Conservation (phyloP, 306 rosid genomes). For the Sesbania bispinosa region DNA sequence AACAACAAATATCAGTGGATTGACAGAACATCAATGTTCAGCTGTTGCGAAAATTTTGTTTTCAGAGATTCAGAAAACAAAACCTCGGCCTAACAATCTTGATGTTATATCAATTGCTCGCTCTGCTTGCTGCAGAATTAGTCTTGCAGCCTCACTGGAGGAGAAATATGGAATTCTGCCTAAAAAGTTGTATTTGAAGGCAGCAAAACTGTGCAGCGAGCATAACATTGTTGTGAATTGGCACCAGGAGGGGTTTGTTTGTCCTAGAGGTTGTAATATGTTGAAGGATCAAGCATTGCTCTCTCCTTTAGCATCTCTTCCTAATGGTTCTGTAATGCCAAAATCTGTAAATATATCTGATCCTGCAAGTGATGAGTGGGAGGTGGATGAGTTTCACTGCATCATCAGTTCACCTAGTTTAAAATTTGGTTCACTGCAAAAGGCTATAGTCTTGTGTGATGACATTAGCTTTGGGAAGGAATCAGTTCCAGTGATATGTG, state of each 20-base stretch:
- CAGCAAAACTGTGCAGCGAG: conserved; percentile 92
- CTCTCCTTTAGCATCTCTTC: conserved; percentile 58
- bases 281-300: conserved; percentile 47
- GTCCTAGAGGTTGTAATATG: conserved; percentile 69
- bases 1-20: conserved; percentile 47
- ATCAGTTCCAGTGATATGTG: conserved; percentile 70
- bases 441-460: conserved; percentile 57
- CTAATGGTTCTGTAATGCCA: conserved; percentile 34
- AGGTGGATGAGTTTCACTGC: conserved; percentile 75
- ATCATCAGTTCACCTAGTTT: conserved; percentile 51
- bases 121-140: conserved; percentile 77
- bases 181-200: conserved; percentile 74
- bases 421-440: conserved; percentile 45
- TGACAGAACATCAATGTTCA: conserved; percentile 71
- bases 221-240: conserved; percentile 53
- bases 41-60: conserved; percentile 79
- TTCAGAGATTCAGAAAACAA: conserved; percentile 82
- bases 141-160: conserved; percentile 62
- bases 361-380: conserved; percentile 54
- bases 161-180: conserved; percentile 76
- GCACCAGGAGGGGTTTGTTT: conserved; percentile 77
- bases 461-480: conserved; percentile 96
- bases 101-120: conserved; percentile 74
- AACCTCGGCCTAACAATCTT: conserved; percentile 68
- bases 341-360: conserved; percentile 32